These are phyloP conservation scores for Narthecium ossifragum DNA, from an alignment of 106 monocot species.

Conservation along the genomic window DNA sequence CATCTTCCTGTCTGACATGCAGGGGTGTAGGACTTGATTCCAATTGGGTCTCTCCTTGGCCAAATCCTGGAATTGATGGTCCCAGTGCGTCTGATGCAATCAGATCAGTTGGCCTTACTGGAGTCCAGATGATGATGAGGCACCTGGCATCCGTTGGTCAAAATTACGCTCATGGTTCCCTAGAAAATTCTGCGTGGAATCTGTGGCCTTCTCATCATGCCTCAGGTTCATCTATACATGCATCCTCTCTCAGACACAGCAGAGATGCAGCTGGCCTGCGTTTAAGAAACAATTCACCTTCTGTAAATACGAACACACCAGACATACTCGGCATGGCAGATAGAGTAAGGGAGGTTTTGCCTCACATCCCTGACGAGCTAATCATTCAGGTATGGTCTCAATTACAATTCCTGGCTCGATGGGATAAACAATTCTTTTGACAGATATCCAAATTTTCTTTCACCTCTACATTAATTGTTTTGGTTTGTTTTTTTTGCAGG, in stretches of 20 bases:
- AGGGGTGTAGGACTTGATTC: slow-evolving; percentile 56
- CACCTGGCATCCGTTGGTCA: slow-evolving; percentile 77
- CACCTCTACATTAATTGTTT: not conserved
- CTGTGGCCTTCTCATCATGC: slow-evolving; percentile 41
- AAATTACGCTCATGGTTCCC: slow-evolving; percentile 41
- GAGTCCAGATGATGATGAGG: slow-evolving; percentile 98
- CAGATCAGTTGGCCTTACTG: slow-evolving; percentile 55
- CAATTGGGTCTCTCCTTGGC: slow-evolving; percentile 48
- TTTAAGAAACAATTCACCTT: slow-evolving; percentile 40
- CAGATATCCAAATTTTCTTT: not conserved
- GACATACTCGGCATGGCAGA: slow-evolving; percentile 74
- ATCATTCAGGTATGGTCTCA: slow-evolving; percentile 70
- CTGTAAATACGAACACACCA: slow-evolving; percentile 25
- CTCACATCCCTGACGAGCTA: slow-evolving; percentile 86
- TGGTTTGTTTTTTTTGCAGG: slow-evolving; percentile 22
- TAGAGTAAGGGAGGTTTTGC: slow-evolving; percentile 87
- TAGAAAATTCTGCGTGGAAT: slow-evolving; percentile 57
- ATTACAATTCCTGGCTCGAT: no score
- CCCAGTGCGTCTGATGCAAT: slow-evolving; percentile 52
- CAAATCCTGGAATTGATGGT: slow-evolving; percentile 40
- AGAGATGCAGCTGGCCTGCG: slow-evolving; percentile 35
- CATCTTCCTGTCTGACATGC: slow-evolving; percentile 2
- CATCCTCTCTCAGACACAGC: slow-evolving; percentile 21
- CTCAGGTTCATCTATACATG: slow-evolving; percentile 22
- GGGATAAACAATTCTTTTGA: not conserved